These are phyloP conservation scores for Agastache rugosa DNA, from an alignment of 257 asterid genomes.

Conservation along the genomic window DNA sequence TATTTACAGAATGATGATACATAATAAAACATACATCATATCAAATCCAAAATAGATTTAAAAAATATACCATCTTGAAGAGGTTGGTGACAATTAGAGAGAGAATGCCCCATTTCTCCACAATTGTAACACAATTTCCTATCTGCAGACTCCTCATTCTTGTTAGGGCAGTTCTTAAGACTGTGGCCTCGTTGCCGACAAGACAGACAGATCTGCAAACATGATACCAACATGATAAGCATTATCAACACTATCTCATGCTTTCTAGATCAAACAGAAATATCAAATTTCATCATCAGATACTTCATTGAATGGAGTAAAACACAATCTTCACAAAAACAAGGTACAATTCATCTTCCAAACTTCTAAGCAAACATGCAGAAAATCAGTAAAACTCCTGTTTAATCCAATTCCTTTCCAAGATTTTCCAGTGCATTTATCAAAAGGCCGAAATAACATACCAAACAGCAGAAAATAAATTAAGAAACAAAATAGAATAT, in stretches of 20 bases:
- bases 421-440: not conserved
- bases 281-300: not conserved
- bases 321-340: slow-evolving; percentile 7
- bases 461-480: not conserved
- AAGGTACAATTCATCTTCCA: not conserved
- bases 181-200: slow-evolving; percentile 92
- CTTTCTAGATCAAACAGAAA: not conserved
- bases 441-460: not conserved
- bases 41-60: slow-evolving; percentile 1
- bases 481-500: not conserved
- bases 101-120: slow-evolving; percentile 85
- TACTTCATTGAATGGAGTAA: not conserved
- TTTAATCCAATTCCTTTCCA: not conserved
- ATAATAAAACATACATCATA: not conserved
- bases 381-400: not conserved
- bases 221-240: slow-evolving; percentile 22
- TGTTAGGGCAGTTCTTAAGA: slow-evolving; percentile 82
- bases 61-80: slow-evolving; percentile 77
- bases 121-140: slow-evolving; percentile 85
- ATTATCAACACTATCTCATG: slow-evolving; percentile 14
- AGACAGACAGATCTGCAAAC: slow-evolving; percentile 75
- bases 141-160: slow-evolving; percentile 50
- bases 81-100: slow-evolving; percentile 69
- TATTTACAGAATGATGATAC: slow-evolving; percentile 3
- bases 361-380: not conserved